Percentiles rank a stretch among this genome's conserved stretches.
These are phyloP conservation scores for Striga hermonthica DNA, from an alignment of 305 asterid species.

Conservation along the genomic window DNA sequence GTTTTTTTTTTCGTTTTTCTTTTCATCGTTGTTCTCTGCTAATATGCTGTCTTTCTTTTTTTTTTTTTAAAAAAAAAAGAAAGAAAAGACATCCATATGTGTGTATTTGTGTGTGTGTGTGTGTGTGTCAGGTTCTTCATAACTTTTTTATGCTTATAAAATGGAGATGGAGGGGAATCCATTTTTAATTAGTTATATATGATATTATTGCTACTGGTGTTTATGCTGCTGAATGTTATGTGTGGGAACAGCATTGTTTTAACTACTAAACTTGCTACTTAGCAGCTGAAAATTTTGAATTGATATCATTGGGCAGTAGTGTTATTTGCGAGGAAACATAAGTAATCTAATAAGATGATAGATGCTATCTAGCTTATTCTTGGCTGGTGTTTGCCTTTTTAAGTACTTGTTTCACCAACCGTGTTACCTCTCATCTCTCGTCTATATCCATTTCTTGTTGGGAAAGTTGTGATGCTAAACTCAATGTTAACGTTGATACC, in stretches of 20 bases:
- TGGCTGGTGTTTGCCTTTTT: neutral
- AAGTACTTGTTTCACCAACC: neutral
- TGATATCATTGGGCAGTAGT: neutral
- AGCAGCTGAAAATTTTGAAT: too few relatives aligned
- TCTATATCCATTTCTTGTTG: conserved; percentile 4
- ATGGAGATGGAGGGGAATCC: conserved; percentile 1
- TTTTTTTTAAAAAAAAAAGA: too few relatives aligned
- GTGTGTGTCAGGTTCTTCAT: neutral
- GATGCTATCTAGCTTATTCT: too few relatives aligned
- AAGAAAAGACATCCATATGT: neutral
- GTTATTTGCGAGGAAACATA: neutral
- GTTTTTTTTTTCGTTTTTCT: conserved; percentile 25
- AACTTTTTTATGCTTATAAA: neutral
- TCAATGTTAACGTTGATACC: neutral
- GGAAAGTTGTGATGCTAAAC: conserved; percentile 15
- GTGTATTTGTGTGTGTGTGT: neutral
- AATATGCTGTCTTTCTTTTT: neutral
- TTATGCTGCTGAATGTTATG: conserved; percentile 9
- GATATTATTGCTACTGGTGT: neutral
- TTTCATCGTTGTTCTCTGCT: neutral
- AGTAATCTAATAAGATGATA: neutral
- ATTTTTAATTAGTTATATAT: neutral
- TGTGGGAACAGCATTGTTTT: neutral
- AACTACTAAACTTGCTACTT: too few relatives aligned
- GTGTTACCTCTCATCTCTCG: conserved; percentile 1